Conservation (phyloP, 2,329 filamentous ascomycete species). For the Xylariales sp. region DNA sequence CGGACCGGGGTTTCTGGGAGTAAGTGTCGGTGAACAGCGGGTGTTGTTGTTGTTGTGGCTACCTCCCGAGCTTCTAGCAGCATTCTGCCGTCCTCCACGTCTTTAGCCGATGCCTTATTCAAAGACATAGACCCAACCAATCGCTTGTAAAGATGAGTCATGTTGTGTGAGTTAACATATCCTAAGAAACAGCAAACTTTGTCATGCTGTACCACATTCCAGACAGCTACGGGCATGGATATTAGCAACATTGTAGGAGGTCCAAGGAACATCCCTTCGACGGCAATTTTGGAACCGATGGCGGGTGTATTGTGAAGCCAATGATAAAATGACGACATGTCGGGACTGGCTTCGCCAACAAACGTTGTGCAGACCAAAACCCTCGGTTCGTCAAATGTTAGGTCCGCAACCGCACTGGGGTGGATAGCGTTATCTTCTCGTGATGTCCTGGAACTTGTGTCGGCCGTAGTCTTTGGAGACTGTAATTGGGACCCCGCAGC, state of each 20-base stretch:
- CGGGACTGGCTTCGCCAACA: conserved; percentile 72
- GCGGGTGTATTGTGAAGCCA: conserved; percentile 72
- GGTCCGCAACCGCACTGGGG: conserved; percentile 61
- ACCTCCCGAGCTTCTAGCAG: conserved; percentile 65
- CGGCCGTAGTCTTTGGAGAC: conserved; percentile 47
- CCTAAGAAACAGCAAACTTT: conserved; percentile 75
- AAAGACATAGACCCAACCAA: conserved; percentile 62
- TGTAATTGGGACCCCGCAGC: conserved; percentile 46
- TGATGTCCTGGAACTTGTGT: conserved; percentile 46
- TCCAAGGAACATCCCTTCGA: conserved; percentile 76
- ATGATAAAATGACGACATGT: conserved; percentile 74
- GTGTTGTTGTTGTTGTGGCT: conserved; percentile 51
- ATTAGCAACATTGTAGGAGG: conserved; percentile 74
- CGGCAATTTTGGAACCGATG: conserved; percentile 67
- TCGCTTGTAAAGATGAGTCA: conserved; percentile 72
- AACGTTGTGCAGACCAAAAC: conserved; percentile 76
- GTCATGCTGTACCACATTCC: conserved; percentile 73
- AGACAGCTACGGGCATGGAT: conserved; percentile 72
- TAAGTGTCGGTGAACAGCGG: conserved; percentile 47
- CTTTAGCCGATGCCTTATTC: conserved; percentile 60
- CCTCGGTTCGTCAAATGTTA: conserved; percentile 71
- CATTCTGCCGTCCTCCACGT: conserved; percentile 68
- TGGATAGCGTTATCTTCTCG: conserved; percentile 59
- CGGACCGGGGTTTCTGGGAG: conserved; percentile 50
- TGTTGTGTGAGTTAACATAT: conserved; percentile 74